A percentile compares a stretch with the other conserved stretches of the same genome.
These are phyloP conservation scores for Miscanthus lutarioriparius DNA, from an alignment of 176 grass and related monocot genomes.

Conservation along the genomic window DNA sequence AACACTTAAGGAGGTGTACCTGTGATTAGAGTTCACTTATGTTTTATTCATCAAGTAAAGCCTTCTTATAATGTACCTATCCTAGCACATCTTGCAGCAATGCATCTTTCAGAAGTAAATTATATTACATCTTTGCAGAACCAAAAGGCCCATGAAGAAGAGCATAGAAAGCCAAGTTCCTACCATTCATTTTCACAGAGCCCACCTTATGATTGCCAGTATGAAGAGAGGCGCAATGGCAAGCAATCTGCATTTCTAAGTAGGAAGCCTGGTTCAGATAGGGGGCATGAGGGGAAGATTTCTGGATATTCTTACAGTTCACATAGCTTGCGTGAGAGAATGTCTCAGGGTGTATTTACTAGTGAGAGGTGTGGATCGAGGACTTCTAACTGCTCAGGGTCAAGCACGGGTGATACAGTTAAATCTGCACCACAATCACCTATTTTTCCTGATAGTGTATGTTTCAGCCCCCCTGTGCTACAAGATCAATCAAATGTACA, in stretches of 20 bases:
- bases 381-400: conserved; percentile 61
- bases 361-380: conserved; percentile 52
- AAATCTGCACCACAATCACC: conserved; percentile 49
- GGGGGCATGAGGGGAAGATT: conserved; percentile 64
- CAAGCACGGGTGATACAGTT: conserved; percentile 48
- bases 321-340: conserved; percentile 55
- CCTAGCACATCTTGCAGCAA: background rate
- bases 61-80: background rate
- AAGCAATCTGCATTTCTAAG: conserved; percentile 58
- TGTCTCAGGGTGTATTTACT: conserved; percentile 54
- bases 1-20: background rate
- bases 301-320: conserved; percentile 61
- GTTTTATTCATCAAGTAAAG: background rate
- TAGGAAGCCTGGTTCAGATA: conserved; percentile 92
- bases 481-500: conserved; percentile 35
- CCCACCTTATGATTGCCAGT: conserved; percentile 82
- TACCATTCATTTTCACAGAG: conserved; percentile 94
- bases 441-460: conserved; percentile 51
- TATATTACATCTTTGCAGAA: conserved; percentile 43
- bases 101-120: conserved; percentile 7
- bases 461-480: conserved; percentile 35
- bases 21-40: background rate
- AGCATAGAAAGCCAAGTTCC: conserved; percentile 76
- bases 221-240: conserved; percentile 72
- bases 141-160: conserved; percentile 70